A percentile compares a stretch with the other conserved stretches of the same genome.
phyloP scores from a whole-genome alignment of 192 early-diverging fungal genomes.

The Coemansia furcata region DNA sequence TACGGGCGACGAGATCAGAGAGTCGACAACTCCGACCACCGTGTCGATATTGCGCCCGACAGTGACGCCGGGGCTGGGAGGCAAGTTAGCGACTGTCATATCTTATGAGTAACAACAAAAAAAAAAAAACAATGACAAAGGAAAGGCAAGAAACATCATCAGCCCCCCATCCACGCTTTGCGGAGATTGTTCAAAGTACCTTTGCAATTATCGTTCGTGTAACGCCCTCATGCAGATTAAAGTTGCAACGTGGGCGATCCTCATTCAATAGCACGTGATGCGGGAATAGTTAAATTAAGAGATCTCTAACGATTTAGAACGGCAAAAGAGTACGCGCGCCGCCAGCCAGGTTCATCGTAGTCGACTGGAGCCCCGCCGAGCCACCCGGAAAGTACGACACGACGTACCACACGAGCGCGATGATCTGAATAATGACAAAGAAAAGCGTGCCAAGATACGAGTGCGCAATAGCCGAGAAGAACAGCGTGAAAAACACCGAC shows the following conservation, averaged over 20 bases:
- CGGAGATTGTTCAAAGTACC: too few relatives aligned
- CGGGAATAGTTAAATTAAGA: not conserved
- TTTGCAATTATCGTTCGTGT: not conserved
- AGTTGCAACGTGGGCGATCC: not conserved
- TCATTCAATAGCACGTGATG: not conserved
- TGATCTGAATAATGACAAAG: constrained; percentile 72
- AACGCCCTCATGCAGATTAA: not conserved
- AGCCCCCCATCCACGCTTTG: not conserved
- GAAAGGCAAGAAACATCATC: not conserved
- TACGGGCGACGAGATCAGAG: constrained; percentile 6
- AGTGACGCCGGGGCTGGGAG: not conserved
- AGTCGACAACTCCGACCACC: not conserved
- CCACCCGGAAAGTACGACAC: constrained; percentile 82
- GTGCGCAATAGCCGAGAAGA: constrained; percentile 70
- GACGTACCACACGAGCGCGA: constrained; percentile 81
- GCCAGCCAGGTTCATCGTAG: constrained; percentile 46
- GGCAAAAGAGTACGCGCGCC: constrained; percentile 48
- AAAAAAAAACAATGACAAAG: not conserved
- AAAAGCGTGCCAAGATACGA: constrained; percentile 77
- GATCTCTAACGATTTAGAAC: constrained; percentile 5
- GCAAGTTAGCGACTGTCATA: not conserved
- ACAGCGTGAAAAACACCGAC: constrained; percentile 82
- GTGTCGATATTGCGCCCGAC: constrained; percentile 43
- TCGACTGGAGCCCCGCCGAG: constrained; percentile 57
- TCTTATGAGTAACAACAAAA: not conserved